A percentile compares a stretch with the other conserved stretches of the same genome.
These are phyloP conservation scores for Scolecobasidium constrictum DNA, from an alignment of 2,329 filamentous ascomycete species.

Conservation along the genomic window DNA sequence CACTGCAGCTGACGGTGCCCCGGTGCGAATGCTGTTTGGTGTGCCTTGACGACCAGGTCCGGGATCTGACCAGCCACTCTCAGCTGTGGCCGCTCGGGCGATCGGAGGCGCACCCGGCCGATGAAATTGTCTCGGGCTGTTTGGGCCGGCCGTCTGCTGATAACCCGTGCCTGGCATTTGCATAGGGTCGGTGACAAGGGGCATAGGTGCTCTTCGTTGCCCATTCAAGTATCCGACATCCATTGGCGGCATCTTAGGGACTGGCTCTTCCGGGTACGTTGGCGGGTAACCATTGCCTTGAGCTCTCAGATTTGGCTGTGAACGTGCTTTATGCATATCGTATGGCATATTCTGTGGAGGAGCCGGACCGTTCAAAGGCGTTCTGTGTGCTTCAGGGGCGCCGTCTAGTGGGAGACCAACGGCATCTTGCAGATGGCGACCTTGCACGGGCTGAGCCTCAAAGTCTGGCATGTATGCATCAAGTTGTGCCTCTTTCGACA, in stretches of 20 bases:
- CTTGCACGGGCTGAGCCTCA: constrained; percentile 39
- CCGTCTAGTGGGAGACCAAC: constrained; percentile 10
- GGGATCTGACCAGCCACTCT: constrained; percentile 25
- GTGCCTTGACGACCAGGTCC: constrained; percentile 15
- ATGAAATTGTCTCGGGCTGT: constrained; percentile 7
- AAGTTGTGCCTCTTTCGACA: constrained; percentile 19
- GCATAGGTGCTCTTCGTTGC: background rate
- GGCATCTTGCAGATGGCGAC: constrained; percentile 11
- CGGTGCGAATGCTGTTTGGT: background rate
- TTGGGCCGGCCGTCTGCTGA: constrained; percentile 8
- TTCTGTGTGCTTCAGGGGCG: constrained; percentile 11
- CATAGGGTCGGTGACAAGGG: background rate
- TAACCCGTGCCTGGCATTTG: constrained; percentile 7
- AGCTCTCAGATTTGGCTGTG: constrained; percentile 53
- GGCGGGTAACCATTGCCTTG: constrained; percentile 10
- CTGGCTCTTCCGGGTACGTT: constrained; percentile 6
- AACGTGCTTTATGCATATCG: constrained; percentile 48
- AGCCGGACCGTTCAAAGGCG: constrained; percentile 13
- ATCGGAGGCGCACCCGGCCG: constrained; percentile 14
- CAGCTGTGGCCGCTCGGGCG: constrained; percentile 23
- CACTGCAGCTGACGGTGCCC: background rate
- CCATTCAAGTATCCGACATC: background rate
- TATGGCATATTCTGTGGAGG: constrained; percentile 13
- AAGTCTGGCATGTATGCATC: constrained; percentile 46
- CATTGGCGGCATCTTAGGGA: constrained; percentile 7